A percentile compares a stretch with the other conserved stretches of the same genome.
These are phyloP conservation scores for Quercus phellos DNA, from an alignment of 331 rosid genomes.

Conservation along the genomic window DNA sequence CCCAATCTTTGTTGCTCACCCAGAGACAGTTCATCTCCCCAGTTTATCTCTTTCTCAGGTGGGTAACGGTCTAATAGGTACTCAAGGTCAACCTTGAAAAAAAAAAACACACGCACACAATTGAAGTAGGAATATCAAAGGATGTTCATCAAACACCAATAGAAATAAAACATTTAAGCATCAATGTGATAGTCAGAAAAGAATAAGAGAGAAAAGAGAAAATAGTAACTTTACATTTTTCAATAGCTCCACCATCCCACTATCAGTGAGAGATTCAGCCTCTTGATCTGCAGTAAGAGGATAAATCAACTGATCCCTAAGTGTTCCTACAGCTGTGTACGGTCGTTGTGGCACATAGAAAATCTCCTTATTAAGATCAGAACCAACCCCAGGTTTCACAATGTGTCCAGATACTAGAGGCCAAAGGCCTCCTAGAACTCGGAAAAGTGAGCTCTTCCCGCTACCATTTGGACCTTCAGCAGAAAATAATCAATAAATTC, in stretches of 20 bases:
- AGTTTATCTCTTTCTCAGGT: constrained; percentile 79
- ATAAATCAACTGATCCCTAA: constrained; percentile 94
- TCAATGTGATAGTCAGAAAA: background rate
- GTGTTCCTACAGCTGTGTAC: constrained; percentile 98
- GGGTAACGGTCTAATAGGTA: constrained; percentile 89
- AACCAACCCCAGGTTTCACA: constrained; percentile 94
- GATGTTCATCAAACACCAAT: constrained; percentile 5
- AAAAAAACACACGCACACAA: background rate
- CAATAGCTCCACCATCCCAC: constrained; percentile 83
- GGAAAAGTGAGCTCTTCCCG: constrained; percentile 97
- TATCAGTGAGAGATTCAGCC: constrained; percentile 66
- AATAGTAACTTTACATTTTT: constrained; percentile 56
- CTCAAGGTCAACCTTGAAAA: constrained; percentile 89
- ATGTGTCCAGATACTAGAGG: constrained; percentile 90
- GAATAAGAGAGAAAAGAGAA: constrained; percentile 15
- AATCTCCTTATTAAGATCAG: constrained; percentile 96
- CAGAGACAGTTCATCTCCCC: constrained; percentile 97
- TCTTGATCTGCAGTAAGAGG: constrained; percentile 77
- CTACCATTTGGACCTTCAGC: constrained; percentile 98
- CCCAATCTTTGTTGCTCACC: constrained; percentile 99
- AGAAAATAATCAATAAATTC: constrained; percentile 18
- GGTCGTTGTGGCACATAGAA: constrained; percentile 99
- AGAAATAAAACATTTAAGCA: constrained; percentile 3
- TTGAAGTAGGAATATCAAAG: constrained; percentile 19
- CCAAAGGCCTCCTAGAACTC: constrained; percentile 99